These are phyloP conservation scores for Auxenochlorella pyrenoidosa DNA, from an alignment of 139 green algal genomes.

Conservation along the genomic window DNA sequence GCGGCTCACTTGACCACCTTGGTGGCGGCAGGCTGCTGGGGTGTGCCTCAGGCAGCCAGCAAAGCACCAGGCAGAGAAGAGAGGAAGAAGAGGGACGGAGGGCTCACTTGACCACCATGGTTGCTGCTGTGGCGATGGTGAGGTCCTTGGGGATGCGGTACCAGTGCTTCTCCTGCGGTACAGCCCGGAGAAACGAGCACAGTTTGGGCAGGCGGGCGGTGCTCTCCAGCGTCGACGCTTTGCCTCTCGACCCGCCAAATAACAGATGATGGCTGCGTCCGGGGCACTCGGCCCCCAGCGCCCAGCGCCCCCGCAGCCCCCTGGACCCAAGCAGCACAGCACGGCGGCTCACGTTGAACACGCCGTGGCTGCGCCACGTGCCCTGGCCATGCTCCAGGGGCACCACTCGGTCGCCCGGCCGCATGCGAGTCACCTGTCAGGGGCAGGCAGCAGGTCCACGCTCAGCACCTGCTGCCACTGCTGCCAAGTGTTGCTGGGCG, in stretches of 20 bases:
- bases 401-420: conserved; percentile 79
- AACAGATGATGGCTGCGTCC: not conserved
- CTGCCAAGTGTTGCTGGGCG: conserved; percentile 9
- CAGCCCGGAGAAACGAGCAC: not conserved
- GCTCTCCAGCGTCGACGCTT: too few relatives aligned
- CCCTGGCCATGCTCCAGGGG: conserved; percentile 70
- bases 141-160: conserved; percentile 49
- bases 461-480: too few relatives aligned
- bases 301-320: not conserved
- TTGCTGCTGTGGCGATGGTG: conserved; percentile 43
- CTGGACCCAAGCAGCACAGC: not conserved
- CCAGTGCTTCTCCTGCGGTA: conserved; percentile 77
- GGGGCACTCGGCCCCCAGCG: not conserved
- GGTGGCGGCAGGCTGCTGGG: too few relatives aligned
- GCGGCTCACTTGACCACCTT: conserved; percentile 40
- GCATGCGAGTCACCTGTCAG: conserved; percentile 63
- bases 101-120: conserved; percentile 44
- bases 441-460: not conserved
- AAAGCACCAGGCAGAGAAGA: too few relatives aligned
- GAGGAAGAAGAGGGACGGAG: too few relatives aligned
- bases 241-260: not conserved
- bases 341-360: conserved; percentile 12
- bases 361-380: conserved; percentile 78
- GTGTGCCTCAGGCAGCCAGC: too few relatives aligned
- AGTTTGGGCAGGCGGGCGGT: not conserved